Evolutionary conservation across 352 stramenopile species (phyloP).

Genomic region (Pythium guiyangense): DNA sequence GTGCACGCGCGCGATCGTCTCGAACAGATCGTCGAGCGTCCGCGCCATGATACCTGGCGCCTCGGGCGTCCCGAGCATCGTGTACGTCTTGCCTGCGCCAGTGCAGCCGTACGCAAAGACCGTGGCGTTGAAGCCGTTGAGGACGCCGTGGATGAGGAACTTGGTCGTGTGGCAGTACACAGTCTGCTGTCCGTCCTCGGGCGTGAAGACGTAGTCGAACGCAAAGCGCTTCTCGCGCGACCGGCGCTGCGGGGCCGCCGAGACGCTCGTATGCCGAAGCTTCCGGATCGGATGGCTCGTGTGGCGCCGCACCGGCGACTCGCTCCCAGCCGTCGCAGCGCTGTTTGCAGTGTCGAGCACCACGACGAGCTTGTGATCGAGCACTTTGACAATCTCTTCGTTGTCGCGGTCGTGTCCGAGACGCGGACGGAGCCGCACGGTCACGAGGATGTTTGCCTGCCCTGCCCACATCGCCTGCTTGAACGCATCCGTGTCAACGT

Average conservation of each 20-base stretch:
- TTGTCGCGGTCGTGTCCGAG: conserved; percentile 68
- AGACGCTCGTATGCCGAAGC: conserved; percentile 27
- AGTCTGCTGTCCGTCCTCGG: conserved; percentile 55
- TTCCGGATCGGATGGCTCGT: conserved; percentile 28
- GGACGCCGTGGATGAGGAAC: conserved; percentile 82
- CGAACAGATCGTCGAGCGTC: conserved; percentile 84
- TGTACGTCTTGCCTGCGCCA: conserved; percentile 89
- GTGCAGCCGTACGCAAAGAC: conserved; percentile 92
- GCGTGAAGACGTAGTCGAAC: conserved; percentile 88
- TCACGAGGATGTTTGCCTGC: conserved; percentile 86
- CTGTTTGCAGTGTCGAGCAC: conserved; percentile 48
- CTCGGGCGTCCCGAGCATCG: conserved; percentile 83
- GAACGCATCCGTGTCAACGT: conserved; percentile 59
- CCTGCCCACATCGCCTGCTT: conserved; percentile 83
- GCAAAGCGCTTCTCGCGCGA: conserved; percentile 81
- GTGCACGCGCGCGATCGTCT: conserved; percentile 49
- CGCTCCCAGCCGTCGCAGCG: background rate
- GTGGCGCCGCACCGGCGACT: conserved; percentile 16
- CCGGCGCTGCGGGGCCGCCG: conserved; percentile 12
- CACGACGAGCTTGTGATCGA: conserved; percentile 83
- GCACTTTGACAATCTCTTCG: conserved; percentile 75
- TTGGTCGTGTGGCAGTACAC: conserved; percentile 88
- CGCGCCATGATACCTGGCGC: conserved; percentile 87
- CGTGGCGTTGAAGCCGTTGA: conserved; percentile 89
- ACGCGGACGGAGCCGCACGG: conserved; percentile 81